A percentile compares a stretch with the other conserved stretches of the same genome.
Conservation (phyloP, 2,329 filamentous ascomycete genomes). For the Apiospora saccharicola region DNA sequence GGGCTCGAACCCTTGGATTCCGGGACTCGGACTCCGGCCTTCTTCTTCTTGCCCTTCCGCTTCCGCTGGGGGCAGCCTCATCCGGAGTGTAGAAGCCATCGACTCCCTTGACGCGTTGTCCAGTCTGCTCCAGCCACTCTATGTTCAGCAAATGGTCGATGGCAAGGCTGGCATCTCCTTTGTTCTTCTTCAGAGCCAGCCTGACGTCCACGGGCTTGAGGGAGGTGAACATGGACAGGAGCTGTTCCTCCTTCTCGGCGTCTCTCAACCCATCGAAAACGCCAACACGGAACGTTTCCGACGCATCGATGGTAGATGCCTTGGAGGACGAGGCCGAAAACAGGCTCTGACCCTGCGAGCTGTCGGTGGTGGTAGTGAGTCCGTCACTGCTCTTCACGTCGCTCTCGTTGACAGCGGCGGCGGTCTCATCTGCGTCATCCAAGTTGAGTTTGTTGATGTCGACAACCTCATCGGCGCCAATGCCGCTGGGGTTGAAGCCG, state of each 20-base stretch:
- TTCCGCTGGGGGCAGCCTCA: conserved; percentile 39
- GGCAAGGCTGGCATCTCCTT: conserved; percentile 71
- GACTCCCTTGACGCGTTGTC: conserved; percentile 73
- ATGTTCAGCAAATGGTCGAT: conserved; percentile 84
- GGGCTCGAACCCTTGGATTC: conserved; percentile 20
- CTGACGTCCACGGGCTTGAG: conserved; percentile 71
- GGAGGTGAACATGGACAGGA: conserved; percentile 76
- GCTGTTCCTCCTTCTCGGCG: conserved; percentile 67
- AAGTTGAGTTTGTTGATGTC: conserved; percentile 33
- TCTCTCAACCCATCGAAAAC: conserved; percentile 54
- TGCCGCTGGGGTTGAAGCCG: conserved; percentile 81
- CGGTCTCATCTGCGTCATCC: conserved; percentile 27
- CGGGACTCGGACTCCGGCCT: conserved; percentile 35
- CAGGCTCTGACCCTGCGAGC: conserved; percentile 33
- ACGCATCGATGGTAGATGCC: conserved; percentile 34
- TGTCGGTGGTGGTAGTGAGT: conserved; percentile 38
- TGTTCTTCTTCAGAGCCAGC: conserved; percentile 71
- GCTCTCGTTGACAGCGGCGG: conserved; percentile 27
- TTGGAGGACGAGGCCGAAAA: conserved; percentile 36
- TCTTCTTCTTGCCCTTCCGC: conserved; percentile 47
- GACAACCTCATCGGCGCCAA: conserved; percentile 53
- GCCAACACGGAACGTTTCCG: conserved; percentile 37
- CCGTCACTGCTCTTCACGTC: conserved; percentile 40
- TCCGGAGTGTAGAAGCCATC: conserved; percentile 77
- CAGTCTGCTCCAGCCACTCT: conserved; percentile 75